Evolutionary conservation across 306 rosid genomes (phyloP), one percentile per base, ranked within the genome.

Genomic region (Vachellia collinsii): DNA sequence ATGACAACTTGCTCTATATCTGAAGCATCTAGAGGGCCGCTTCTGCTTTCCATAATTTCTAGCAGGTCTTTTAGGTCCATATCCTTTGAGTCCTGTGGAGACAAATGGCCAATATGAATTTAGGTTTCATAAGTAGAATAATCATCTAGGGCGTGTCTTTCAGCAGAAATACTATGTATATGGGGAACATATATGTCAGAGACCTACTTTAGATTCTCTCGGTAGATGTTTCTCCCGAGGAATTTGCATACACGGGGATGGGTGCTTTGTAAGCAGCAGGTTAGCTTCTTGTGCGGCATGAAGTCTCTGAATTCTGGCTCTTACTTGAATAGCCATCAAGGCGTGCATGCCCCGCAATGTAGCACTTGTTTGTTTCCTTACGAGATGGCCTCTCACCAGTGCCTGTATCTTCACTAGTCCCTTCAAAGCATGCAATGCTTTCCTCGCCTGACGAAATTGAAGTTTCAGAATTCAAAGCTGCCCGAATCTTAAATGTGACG

Each of bases 371-470:
- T 87, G 94, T 85, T 93, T 95, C 85, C 99, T 91, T 38, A 95
- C 98, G 51, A 89, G 94, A 76, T 93, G 89, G 54, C 98, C 99
- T 82, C 98, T 93, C 72, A 93, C 92, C 1, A 89, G 88, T 80
- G 99, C 99, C 70, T 93, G 99, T 59, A 95, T 70, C 90, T 93
- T 95, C 58, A 95, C 99, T 70, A 95, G 76, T 71, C 94, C 97
- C 85, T 69, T 95, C 77, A 93, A 87, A 78, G 99, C 99, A 80
- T 87, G 92, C 73, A 95, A 85, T 66, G 99, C 98, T 78, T 84
- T 93, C 88, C 86, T 95, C 63, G 99, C 99, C 99, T 95, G 86
- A 75, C 16, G 83, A 19, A 65, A 76, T 81, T 62, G n/a, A 70
- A 69, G 19, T 19, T 48, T 56, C 63, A 22, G 14, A 19, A 20